Percentiles rank a stretch among this genome's conserved stretches.
These are phyloP conservation scores for Diaporthe helianthi DNA, from an alignment of 2,329 filamentous ascomycete species.

Conservation along the genomic window DNA sequence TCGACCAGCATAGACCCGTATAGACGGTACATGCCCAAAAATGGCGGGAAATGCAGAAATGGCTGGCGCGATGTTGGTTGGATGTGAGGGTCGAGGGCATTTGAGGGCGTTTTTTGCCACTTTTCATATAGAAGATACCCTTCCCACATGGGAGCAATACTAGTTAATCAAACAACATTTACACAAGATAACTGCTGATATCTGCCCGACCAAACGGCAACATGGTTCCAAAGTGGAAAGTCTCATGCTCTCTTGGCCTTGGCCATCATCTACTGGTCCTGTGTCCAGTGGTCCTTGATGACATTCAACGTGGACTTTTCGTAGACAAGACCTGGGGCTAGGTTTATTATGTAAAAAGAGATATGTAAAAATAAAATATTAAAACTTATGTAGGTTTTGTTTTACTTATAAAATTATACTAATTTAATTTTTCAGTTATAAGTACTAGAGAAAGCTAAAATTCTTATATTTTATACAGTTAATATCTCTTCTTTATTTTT, in stretches of 20 bases:
- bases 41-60: background rate
- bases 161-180: constrained; percentile 4
- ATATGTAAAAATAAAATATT: too few species aligned
- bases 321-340: constrained; percentile 23
- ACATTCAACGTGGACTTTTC: background rate
- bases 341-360: too few species aligned
- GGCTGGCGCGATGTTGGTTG: background rate
- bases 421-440: too few species aligned
- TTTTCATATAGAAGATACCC: constrained; percentile 33
- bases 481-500: too few species aligned
- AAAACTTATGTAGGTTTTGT: too few species aligned
- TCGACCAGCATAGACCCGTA: background rate
- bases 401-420: too few species aligned
- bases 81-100: background rate
- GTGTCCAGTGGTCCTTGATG: constrained; percentile 16
- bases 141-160: constrained; percentile 30
- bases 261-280: constrained; percentile 21
- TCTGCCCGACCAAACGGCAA: background rate
- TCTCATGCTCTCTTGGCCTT: constrained; percentile 19
- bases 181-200: background rate
- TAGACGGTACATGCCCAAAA: background rate
- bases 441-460: too few species aligned
- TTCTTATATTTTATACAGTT: too few species aligned
- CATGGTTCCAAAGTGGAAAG: background rate
- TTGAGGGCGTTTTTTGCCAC: background rate